Base-by-base conservation (phyloP, 1,284 basidiomycete genomes). In the Heterobasidion annosum region DNA sequence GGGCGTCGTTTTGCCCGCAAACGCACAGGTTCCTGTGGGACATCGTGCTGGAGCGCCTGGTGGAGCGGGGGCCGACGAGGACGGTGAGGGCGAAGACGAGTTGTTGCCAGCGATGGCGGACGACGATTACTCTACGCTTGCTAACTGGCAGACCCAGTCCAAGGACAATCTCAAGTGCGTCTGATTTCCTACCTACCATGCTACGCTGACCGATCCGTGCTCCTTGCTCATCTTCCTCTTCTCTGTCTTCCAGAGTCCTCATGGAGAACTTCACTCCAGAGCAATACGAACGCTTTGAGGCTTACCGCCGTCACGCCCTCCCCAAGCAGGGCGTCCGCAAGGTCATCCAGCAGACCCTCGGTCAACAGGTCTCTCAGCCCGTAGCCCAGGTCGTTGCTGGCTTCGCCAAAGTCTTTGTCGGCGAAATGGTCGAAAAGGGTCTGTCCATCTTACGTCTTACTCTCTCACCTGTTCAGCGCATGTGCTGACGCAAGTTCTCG, bases 361-460 rank as follows among this genome's bases (percentile, higher is more conserved):
- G 86, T n/a, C 82, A 89, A 56, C 88, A 91, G 60, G 89, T 91
- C 4, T 91, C 89, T 3, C 83, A 88, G 59, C 88, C 90, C 13
- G 88, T 95, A 1, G 86, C 91, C 1, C 91, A 93, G 63, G 83
- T 94, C 37, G 85, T 94, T 0, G 88, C 91, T 7, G 93, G 93
- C 63, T 90, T 95, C 55, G 80, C 81, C 16, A 96, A 96, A 65
- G 91, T 95, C 1, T 96, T 96, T 62, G 90, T 96, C 8, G 93
- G 93, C 1, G 92, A 95, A 67, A 90, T 95, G 5, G 81, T 94
- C 18, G 92, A 95, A 67, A 87, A 88, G 72, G 91, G 91, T 89
- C 54, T 51, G 72, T 49, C 18, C 34, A 19, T 50, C 49, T 48
- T 19, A 44, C 37, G 32, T 13, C 44, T 42, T 40, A 50, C 58